Conservation (phyloP, 139 green algal species). For the Mychonastes homosphaera region DNA sequence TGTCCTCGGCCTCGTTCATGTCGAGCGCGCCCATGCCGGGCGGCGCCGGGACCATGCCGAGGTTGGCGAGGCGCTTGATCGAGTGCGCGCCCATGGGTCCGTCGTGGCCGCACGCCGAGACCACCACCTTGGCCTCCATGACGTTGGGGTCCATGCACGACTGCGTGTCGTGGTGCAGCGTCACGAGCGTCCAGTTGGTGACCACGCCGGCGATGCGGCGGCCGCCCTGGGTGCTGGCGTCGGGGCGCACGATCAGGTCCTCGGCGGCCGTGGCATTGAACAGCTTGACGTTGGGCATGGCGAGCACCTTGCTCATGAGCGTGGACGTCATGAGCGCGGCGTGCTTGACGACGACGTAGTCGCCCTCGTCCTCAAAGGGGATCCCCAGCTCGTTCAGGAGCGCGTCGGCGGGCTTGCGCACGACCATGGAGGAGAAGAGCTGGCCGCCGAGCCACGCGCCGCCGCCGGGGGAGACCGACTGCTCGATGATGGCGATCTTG, state of each 20-base stretch:
- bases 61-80: conserved; percentile 79
- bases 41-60: conserved; percentile 74
- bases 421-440: conserved; percentile 89
- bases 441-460: conserved; percentile 94
- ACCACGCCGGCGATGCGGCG: conserved; percentile 59
- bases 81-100: conserved; percentile 82
- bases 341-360: conserved; percentile 94
- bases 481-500: conserved; percentile 88
- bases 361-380: conserved; percentile 83
- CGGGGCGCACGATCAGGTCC: conserved; percentile 56
- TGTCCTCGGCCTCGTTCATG: conserved; percentile 93
- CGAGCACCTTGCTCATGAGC: conserved; percentile 84
- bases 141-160: conserved; percentile 96
- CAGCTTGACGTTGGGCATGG: conserved; percentile 89
- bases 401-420: conserved; percentile 87
- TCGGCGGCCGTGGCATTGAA: conserved; percentile 90
- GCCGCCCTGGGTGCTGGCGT: conserved; percentile 15
- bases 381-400: conserved; percentile 80
- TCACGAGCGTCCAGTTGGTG: conserved; percentile 97
- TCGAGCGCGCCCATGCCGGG: conserved; percentile 92
- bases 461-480: conserved; percentile 54
- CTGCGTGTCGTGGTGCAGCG: conserved; percentile 93
- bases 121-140: conserved; percentile 80
- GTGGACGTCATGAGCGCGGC: conserved; percentile 91
- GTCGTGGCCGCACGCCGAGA: conserved; percentile 87